A percentile compares a stretch with the other conserved stretches of the same genome.
These are phyloP conservation scores for Inga laurina DNA, from an alignment of 306 rosid species.

Conservation along the genomic window DNA sequence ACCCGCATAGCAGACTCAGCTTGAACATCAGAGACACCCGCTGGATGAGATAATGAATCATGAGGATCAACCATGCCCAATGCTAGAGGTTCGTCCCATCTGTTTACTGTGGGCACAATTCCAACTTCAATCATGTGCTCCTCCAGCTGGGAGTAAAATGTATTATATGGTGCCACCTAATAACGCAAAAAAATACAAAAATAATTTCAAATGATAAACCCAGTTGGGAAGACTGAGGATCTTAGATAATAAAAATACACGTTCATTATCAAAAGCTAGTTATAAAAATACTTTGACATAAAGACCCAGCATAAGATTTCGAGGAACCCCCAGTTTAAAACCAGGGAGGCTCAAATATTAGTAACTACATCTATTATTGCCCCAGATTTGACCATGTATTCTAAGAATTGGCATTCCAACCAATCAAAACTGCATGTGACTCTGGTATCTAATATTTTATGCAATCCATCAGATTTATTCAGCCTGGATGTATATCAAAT, in stretches of 20 bases:
- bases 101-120: slow-evolving; percentile 65
- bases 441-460: background rate
- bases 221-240: slow-evolving; percentile 13
- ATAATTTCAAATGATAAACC: slow-evolving; percentile 28
- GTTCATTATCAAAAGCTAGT: slow-evolving; percentile 10
- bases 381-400: background rate
- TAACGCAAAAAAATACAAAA: slow-evolving; percentile 12
- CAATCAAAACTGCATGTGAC: background rate
- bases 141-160: slow-evolving; percentile 82
- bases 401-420: background rate
- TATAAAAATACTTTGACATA: too few relatives aligned
- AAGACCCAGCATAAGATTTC: too few relatives aligned
- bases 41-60: slow-evolving; percentile 97
- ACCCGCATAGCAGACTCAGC: slow-evolving; percentile 74
- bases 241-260: slow-evolving; percentile 17
- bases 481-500: background rate
- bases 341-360: background rate
- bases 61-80: slow-evolving; percentile 92
- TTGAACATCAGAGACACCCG: slow-evolving; percentile 93
- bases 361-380: background rate
- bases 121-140: slow-evolving; percentile 92
- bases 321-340: too few relatives aligned
- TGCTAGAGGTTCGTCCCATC: slow-evolving; percentile 85
- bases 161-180: slow-evolving; percentile 98
- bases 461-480: background rate